phyloP scores from a whole-genome alignment of 75 land plant genomes.

The Isoetes taiwanensis region DNA sequence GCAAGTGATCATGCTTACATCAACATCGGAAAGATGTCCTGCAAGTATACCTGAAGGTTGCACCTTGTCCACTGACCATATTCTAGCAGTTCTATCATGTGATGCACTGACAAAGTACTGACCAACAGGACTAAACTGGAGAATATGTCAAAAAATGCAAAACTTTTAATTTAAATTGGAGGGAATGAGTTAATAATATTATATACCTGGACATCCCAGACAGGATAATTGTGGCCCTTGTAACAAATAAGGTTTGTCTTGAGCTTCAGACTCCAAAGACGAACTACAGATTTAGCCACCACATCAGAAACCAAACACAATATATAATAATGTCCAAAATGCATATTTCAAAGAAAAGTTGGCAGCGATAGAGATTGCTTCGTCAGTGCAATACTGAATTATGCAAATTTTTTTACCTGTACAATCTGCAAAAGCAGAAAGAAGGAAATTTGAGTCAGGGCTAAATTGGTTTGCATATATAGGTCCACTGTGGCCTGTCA shows the following conservation, averaged over 20 bases:
- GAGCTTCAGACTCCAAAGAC: slow-evolving; percentile 86
- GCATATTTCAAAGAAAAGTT: background rate
- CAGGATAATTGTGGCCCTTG: slow-evolving; percentile 98
- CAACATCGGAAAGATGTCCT: slow-evolving; percentile 97
- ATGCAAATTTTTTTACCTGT: no score
- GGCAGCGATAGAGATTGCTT: background rate
- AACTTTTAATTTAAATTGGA: no score
- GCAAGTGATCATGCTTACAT: slow-evolving; percentile 40
- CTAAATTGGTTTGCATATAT: slow-evolving; percentile 83
- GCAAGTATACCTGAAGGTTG: slow-evolving; percentile 87
- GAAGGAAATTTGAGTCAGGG: slow-evolving; percentile 69
- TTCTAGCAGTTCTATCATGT: slow-evolving; percentile 92
- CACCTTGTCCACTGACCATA: slow-evolving; percentile 91
- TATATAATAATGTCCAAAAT: background rate
- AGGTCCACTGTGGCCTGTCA: slow-evolving; percentile 92
- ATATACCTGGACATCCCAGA: slow-evolving; percentile 98
- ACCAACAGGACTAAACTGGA: slow-evolving; percentile 96
- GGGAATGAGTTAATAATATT: no score
- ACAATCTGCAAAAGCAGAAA: slow-evolving; percentile 82
- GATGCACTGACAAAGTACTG: slow-evolving; percentile 97
- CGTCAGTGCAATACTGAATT: no score
- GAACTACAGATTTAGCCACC: slow-evolving; percentile 68
- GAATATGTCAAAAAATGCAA: background rate
- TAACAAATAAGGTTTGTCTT: slow-evolving; percentile 92
- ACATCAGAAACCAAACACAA: no score